phyloP scores from a whole-genome alignment of 2,329 filamentous ascomycete genomes.

The Diaporthe helianthi region DNA sequence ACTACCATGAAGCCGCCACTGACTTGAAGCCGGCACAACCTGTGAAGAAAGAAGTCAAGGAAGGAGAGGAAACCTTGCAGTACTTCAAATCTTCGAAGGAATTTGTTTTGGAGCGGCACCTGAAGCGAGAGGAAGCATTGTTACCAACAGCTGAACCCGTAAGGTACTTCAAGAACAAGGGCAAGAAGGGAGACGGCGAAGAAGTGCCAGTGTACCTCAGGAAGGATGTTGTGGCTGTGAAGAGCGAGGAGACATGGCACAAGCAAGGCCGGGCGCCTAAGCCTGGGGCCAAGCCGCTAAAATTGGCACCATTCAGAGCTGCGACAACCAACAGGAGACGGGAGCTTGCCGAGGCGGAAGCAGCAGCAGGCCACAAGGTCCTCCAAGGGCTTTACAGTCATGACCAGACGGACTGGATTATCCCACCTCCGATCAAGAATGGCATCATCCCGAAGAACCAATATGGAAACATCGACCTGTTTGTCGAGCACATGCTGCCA shows the following conservation, averaged over 20 bases:
- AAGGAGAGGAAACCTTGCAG: conserved; percentile 82
- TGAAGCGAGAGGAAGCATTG: conserved; percentile 91
- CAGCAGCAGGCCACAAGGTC: conserved; percentile 80
- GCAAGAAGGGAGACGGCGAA: conserved; percentile 70
- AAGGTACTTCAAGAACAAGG: conserved; percentile 79
- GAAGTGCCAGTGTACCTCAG: conserved; percentile 83
- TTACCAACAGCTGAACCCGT: conserved; percentile 71
- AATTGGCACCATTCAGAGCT: conserved; percentile 87
- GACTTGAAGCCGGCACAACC: conserved; percentile 77
- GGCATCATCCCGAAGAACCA: conserved; percentile 92
- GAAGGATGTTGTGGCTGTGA: conserved; percentile 81
- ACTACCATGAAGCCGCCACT: conserved; percentile 79
- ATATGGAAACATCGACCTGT: conserved; percentile 96
- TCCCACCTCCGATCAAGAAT: conserved; percentile 83
- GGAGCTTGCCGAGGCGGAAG: conserved; percentile 86
- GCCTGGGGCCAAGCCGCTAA: conserved; percentile 76
- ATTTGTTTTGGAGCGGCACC: conserved; percentile 83
- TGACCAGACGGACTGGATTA: conserved; percentile 94
- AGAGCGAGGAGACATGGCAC: conserved; percentile 96
- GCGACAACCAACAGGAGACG: conserved; percentile 87
- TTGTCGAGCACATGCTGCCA: conserved; percentile 92
- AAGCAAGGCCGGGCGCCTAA: conserved; percentile 87
- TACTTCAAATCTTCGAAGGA: conserved; percentile 88
- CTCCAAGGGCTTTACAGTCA: conserved; percentile 84
- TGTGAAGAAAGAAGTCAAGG: conserved; percentile 75